Evolutionary conservation across 2,329 filamentous ascomycete genomes (phyloP).

Genomic region (Aspergillus bombycis): DNA sequence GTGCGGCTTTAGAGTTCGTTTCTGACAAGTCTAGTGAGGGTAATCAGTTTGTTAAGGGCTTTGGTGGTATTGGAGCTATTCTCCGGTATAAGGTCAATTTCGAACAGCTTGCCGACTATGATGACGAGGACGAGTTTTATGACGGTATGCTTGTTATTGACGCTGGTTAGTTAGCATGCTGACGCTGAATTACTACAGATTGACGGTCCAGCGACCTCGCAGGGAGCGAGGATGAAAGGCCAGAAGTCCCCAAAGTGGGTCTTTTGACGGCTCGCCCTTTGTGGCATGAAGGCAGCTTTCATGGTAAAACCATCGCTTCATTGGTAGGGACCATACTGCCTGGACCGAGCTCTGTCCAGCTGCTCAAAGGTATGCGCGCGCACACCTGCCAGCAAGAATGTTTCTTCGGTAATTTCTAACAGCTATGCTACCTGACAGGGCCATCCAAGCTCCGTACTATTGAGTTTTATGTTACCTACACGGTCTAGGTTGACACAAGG

Average conservation of each 20-base stretch:
- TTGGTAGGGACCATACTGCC: slow-evolving; percentile 33
- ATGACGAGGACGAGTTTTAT: slow-evolving; percentile 93
- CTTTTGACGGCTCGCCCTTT: slow-evolving; percentile 59
- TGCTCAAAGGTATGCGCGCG: slow-evolving; percentile 41
- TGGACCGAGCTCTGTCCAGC: slow-evolving; percentile 39
- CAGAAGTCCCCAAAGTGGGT: slow-evolving; percentile 56
- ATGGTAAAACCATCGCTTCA: slow-evolving; percentile 36
- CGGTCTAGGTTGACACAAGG: slow-evolving; percentile 29
- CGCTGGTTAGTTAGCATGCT: not conserved
- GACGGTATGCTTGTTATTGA: slow-evolving; percentile 54
- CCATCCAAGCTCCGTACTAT: slow-evolving; percentile 49
- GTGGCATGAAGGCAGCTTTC: slow-evolving; percentile 39
- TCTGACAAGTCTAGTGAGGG: slow-evolving; percentile 97
- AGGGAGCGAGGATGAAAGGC: slow-evolving; percentile 80
- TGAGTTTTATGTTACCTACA: slow-evolving; percentile 32
- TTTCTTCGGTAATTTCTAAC: not conserved
- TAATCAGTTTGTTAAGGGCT: slow-evolving; percentile 99
- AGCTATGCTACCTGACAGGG: slow-evolving; percentile 28
- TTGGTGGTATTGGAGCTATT: slow-evolving; percentile 96
- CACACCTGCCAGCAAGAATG: not conserved
- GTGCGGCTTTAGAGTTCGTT: slow-evolving; percentile 93
- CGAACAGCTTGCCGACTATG: slow-evolving; percentile 91
- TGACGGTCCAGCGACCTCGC: slow-evolving; percentile 90
- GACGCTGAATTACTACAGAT: slow-evolving; percentile 57
- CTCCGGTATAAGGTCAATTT: slow-evolving; percentile 99